phyloP scores from a whole-genome alignment of 768 basidiomycete genomes.

The Hypsizygus marmoreus region DNA sequence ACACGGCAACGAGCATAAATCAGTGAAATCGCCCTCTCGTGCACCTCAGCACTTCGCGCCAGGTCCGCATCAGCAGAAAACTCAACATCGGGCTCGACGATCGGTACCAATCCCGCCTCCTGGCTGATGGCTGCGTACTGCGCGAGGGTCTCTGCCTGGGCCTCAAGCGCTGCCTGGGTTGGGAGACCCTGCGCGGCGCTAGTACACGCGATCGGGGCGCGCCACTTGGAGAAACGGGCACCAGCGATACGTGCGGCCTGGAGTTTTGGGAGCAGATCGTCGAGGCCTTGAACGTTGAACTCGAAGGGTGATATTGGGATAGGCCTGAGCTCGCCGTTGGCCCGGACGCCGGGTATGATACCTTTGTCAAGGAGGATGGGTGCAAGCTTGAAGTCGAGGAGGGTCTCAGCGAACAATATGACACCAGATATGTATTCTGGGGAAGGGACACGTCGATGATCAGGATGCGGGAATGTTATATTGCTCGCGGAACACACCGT shows the following conservation, averaged over 20 bases:
- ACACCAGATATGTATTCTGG: constrained; percentile 53
- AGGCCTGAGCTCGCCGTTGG: constrained; percentile 49
- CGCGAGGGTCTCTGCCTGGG: constrained; percentile 48
- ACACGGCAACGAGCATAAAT: constrained; percentile 47
- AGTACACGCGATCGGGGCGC: constrained; percentile 49
- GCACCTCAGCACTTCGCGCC: constrained; percentile 45
- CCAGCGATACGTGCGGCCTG: constrained; percentile 45
- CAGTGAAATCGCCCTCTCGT: constrained; percentile 44
- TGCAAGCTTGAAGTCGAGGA: constrained; percentile 51
- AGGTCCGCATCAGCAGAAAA: constrained; percentile 50
- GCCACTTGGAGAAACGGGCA: constrained; percentile 54
- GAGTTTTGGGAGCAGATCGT: constrained; percentile 42
- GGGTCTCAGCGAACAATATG: constrained; percentile 50
- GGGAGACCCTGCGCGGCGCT: constrained; percentile 36
- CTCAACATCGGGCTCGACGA: constrained; percentile 55
- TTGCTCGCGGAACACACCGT: constrained; percentile 28
- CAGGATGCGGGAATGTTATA: neutral
- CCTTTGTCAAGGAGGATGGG: constrained; percentile 43
- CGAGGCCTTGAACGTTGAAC: constrained; percentile 52
- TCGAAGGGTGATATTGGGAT: constrained; percentile 46
- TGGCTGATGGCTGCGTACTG: constrained; percentile 53
- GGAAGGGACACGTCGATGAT: neutral
- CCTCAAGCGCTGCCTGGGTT: constrained; percentile 41
- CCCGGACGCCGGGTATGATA: constrained; percentile 52
- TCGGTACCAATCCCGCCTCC: constrained; percentile 52